phyloP scores from a whole-genome alignment of 2,329 filamentous ascomycete species.

The Ceratocystis harringtonii region DNA sequence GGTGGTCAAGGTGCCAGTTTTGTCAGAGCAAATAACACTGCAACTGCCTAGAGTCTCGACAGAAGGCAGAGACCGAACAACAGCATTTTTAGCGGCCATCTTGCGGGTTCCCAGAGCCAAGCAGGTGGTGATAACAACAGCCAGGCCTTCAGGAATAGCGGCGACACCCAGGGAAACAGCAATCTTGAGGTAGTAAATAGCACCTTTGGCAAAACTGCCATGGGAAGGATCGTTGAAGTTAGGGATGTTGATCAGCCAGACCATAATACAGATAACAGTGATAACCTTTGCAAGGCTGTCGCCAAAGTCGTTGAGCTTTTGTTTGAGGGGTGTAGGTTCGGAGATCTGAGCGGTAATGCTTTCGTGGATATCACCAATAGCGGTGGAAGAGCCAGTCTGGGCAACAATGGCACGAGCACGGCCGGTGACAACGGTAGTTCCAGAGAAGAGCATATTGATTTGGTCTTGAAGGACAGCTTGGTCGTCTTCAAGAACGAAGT shows the following conservation, averaged over 20 bases:
- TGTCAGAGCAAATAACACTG: constrained; percentile 98
- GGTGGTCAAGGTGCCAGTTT: constrained; percentile 93
- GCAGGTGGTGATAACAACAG: constrained; percentile 98
- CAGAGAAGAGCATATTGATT: constrained; percentile 94
- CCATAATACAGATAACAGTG: constrained; percentile 85
- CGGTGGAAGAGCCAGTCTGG: constrained; percentile 75
- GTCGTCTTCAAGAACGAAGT: constrained; percentile 51
- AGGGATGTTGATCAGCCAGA: constrained; percentile 97
- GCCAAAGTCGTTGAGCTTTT: constrained; percentile 97
- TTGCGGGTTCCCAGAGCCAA: constrained; percentile 89
- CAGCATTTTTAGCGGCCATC: constrained; percentile 97
- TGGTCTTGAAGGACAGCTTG: constrained; percentile 95
- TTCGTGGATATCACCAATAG: constrained; percentile 97
- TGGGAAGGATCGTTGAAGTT: constrained; percentile 93
- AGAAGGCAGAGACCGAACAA: constrained; percentile 88
- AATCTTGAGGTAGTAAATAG: constrained; percentile 99
- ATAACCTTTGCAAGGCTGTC: constrained; percentile 95
- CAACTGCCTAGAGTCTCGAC: constrained; percentile 97
- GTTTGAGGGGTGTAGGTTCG: constrained; percentile 89
- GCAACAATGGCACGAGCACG: constrained; percentile 85
- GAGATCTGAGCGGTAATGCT: constrained; percentile 97
- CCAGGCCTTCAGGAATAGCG: constrained; percentile 91
- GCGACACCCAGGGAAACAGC: constrained; percentile 95
- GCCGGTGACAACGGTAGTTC: constrained; percentile 90
- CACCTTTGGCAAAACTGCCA: constrained; percentile 87